phyloP scores from a whole-genome alignment of 2,329 filamentous ascomycete species.

The Penicillium verrucosum region DNA sequence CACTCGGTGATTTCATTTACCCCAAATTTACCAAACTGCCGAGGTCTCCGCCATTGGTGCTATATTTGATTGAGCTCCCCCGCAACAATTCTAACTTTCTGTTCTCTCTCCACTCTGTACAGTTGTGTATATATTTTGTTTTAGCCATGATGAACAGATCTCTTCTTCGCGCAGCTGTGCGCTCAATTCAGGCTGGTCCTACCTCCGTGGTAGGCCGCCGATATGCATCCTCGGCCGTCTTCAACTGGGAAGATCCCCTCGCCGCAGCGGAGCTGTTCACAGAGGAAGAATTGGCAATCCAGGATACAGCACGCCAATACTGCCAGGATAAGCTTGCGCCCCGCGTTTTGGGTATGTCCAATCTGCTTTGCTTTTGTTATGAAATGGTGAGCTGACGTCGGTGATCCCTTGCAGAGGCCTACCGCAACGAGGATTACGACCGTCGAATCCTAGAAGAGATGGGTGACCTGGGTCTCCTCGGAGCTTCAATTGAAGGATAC shows the following conservation, averaged over 20 bases:
- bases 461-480: conserved; percentile 85
- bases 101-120: not conserved
- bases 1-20: conserved; percentile 17
- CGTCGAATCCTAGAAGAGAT: conserved; percentile 82
- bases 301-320: conserved; percentile 87
- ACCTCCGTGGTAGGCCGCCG: conserved; percentile 18
- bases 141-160: conserved; percentile 32
- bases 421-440: conserved; percentile 83
- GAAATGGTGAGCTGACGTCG: conserved; percentile 1
- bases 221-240: conserved; percentile 47
- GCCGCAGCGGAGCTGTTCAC: conserved; percentile 71
- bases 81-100: conserved; percentile 15
- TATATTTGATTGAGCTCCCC: conserved; percentile 26
- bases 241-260: conserved; percentile 92
- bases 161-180: conserved; percentile 31
- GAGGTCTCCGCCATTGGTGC: conserved; percentile 25
- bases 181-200: conserved; percentile 26
- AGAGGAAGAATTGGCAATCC: conserved; percentile 85
- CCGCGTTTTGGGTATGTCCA: conserved; percentile 72
- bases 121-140: not conserved
- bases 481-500: conserved; percentile 81
- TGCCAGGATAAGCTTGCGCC: conserved; percentile 88
- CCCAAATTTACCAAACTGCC: conserved; percentile 21
- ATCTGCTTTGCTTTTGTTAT: conserved; percentile 1
- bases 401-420: conserved; percentile 60